Base-by-base conservation (phyloP, 2,329 filamentous ascomycete species). In the Dactylella cylindrospora region DNA sequence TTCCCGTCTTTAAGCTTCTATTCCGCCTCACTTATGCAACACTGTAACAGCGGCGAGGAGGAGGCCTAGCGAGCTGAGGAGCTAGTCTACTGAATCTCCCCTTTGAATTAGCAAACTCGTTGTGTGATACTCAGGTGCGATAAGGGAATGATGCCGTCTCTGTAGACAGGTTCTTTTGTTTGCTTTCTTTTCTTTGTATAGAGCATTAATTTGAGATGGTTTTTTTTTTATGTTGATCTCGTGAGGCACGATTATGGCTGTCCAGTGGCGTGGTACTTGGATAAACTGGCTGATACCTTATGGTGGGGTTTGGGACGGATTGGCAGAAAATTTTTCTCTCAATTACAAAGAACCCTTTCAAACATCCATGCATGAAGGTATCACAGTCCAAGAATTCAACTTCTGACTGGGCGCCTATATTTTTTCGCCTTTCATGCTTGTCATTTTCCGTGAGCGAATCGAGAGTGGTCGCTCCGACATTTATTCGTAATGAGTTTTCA, bases 191-290 rank as follows among this genome's bases (percentile, higher is more conserved):
- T n/a, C n/a, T n/a, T n/a, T n/a, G n/a, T n/a, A n/a, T n/a, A 15
- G 31, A 15, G 31, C 10, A 4, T 12, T n/a, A 33, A 15, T 33
- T n/a, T 19, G 13, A 44, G 47, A 43, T 36, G 15, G 53, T 13
- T 20, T 13, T 29, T 47, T 35, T 31, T 44, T 28, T 41, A 28
- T 44, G 36, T 13, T 61, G 55, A 61, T 61, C 55, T 47, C 55
- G 55, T 61, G 55, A 61, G 55, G 19, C 36, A 29, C 26, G 40
- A 12, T 60, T 60, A 28, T 49, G 55, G 47, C 55, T 36, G 36
- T 35, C 47, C 41, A 53, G 47, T 61, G 55, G 55, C 55, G 47
- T 61, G 55, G 55, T 61, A 53, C 55, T 61, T 61, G 55, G 55
- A 44, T 61, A 61, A 61, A 61, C 43, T 26, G 47, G 22, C 38